Base-by-base conservation (phyloP, 2,329 filamentous ascomycete species). In the Botrytis cinerea region DNA sequence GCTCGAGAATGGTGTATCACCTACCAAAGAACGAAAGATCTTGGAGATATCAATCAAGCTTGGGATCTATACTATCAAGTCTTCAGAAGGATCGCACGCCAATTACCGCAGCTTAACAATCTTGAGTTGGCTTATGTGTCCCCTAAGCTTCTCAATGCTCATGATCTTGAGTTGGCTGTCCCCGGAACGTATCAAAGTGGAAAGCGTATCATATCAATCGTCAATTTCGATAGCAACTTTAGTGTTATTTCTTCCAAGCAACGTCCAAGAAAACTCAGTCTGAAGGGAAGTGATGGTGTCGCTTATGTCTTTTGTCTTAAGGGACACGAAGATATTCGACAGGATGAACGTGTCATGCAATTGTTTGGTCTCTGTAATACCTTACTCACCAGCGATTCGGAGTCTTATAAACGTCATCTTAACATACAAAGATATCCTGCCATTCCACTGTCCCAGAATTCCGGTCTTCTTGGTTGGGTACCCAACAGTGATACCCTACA, bases 61-160 rank as follows among this genome's bases (percentile, higher is more conserved):
- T 99, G 96, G 96, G 97, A 99, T 83, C 88, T 99, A 22, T 99
- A 99, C 83, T 99, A 99, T 83, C 94, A 97, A 77, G 96, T 98
- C 0, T 99, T 99, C 89, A 91, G 95, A 75, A 93, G 97, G 81
- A 98, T 99, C 81, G 93, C 92, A 66, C 90, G 95, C 75, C 97
- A 99, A 83, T 85, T 99, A 66, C 95, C 94, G 5, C 96, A 98
- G 79, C 88, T 99, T 77, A 97, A 94, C 78, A 93, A 91, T 71
- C 87, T 99, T 60, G 97, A 99, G 83, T 86, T 99, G 78, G 94
- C 97, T 76, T 99, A 99, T 82, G 97, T 97, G 79, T 99, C 95
- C 28, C 97, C 97, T 4, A 96, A 95, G 81, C 87, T 99, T 63
- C 92, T 98, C 77, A 89, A 91, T 74, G 93, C 94, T 62, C 91